Evolutionary conservation across 495 filamentous ascomycete genomes (phyloP).

Genomic region (Poronia punctata): DNA sequence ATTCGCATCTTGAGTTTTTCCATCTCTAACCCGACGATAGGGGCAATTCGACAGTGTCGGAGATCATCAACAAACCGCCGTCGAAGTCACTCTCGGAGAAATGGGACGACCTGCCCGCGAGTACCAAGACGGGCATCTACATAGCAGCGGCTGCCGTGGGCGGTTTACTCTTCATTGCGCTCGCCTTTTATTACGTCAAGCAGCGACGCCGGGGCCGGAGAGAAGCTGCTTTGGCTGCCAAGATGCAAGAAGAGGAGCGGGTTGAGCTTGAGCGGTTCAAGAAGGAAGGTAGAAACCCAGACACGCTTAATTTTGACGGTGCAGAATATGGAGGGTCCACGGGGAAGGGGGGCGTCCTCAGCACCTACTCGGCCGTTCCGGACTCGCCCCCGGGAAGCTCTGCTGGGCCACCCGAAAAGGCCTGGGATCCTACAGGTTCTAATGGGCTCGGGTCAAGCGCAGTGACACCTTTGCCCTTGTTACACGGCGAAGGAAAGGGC

Average conservation of each 20-base stretch:
- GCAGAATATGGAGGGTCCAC: constrained; percentile 33
- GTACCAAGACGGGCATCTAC: constrained; percentile 55
- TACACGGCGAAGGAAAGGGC: constrained; percentile 1
- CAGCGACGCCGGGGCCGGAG: constrained; percentile 59
- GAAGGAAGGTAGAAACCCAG: constrained; percentile 37
- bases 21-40: constrained; percentile 26
- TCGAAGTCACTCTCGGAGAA: constrained; percentile 46
- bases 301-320: constrained; percentile 33
- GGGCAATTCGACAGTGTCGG: constrained; percentile 55
- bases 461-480: constrained; percentile 18
- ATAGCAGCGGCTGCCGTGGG: constrained; percentile 45
- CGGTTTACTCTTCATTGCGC: constrained; percentile 37
- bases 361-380: constrained; percentile 30
- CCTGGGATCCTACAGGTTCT: constrained; percentile 22
- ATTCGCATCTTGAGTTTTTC: neutral
- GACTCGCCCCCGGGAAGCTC: constrained; percentile 27
- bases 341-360: constrained; percentile 21
- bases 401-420: constrained; percentile 16
- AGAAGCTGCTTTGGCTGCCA: constrained; percentile 53
- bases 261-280: constrained; percentile 55
- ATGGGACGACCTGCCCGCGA: constrained; percentile 48
- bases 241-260: constrained; percentile 50
- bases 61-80: constrained; percentile 34
- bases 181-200: constrained; percentile 55
- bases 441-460: constrained; percentile 24